These are phyloP conservation scores for Rhododendron griersonianum DNA, from an alignment of 148 eudicot species.

Conservation along the genomic window DNA sequence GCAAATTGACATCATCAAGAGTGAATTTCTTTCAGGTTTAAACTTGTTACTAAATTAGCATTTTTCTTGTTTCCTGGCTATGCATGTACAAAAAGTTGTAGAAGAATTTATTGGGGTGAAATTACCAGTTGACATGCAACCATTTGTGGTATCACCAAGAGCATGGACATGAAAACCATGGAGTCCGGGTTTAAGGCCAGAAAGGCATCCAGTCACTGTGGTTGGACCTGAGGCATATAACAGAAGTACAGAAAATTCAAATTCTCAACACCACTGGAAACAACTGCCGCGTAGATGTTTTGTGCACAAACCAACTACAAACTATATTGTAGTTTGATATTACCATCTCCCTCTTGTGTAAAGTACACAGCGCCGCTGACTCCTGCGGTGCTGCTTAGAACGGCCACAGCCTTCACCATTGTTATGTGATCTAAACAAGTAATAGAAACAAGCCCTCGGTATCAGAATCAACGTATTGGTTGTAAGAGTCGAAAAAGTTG, in stretches of 20 bases:
- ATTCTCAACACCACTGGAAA: too few species aligned
- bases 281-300: background rate
- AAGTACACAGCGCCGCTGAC: slow-evolving; percentile 77
- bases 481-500: background rate
- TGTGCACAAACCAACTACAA: background rate
- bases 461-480: background rate
- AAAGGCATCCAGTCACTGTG: slow-evolving; percentile 65
- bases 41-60: background rate
- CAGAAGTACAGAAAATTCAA: background rate
- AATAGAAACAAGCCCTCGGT: background rate
- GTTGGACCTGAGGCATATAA: slow-evolving; percentile 59
- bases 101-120: background rate
- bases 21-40: background rate
- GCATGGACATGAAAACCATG: slow-evolving; percentile 99
- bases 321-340: background rate
- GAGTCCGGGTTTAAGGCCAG: slow-evolving; percentile 88
- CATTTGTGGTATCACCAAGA: slow-evolving; percentile 97
- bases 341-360: slow-evolving; percentile 85
- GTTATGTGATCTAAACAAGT: slow-evolving; percentile 56
- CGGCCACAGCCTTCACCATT: slow-evolving; percentile 93
- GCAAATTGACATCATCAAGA: slow-evolving; percentile 6
- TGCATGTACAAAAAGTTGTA: background rate
- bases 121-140: slow-evolving; percentile 97
- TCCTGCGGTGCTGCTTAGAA: slow-evolving; percentile 64
- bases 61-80: background rate